Conservation (phyloP, 805 yeast genomes). For the Suhomyces kilbournensis region DNA sequence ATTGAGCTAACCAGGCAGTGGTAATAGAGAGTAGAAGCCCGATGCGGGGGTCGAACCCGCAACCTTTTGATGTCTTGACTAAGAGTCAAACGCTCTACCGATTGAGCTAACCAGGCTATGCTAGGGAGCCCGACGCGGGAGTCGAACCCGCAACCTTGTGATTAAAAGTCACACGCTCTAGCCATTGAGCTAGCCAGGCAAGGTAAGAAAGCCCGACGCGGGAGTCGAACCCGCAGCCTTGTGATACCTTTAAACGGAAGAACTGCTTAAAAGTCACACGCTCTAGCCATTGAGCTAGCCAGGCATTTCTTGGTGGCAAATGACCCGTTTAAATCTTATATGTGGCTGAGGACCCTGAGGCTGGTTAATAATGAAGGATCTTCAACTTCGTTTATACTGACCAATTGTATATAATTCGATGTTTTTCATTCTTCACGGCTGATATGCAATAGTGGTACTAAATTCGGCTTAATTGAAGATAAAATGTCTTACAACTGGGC, state of each 20-base stretch:
- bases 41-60: slow-evolving; percentile 1
- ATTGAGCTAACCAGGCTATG: slow-evolving; percentile 11
- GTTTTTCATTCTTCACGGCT: too few species aligned
- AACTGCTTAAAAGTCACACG: slow-evolving; percentile 5
- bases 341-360: too few species aligned
- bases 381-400: too few species aligned
- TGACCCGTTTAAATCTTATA: not conserved
- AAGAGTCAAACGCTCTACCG: slow-evolving; percentile 14
- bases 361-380: too few species aligned
- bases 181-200: slow-evolving; percentile 2
- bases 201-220: slow-evolving; percentile 5
- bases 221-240: slow-evolving; percentile 9
- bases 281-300: slow-evolving; percentile 5
- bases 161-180: slow-evolving; percentile 8
- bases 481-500: too few species aligned
- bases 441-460: too few species aligned
- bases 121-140: slow-evolving; percentile 5
- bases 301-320: not conserved
- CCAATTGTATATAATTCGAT: too few species aligned
- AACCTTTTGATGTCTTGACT: not conserved
- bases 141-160: slow-evolving; percentile 9
- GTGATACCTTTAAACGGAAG: not conserved
- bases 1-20: slow-evolving; percentile 4
- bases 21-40: not conserved
- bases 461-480: too few species aligned